A percentile compares a stretch with the other conserved stretches of the same genome.
These are phyloP conservation scores for Spiraea crenata DNA, from an alignment of 331 rosid genomes.

Conservation along the genomic window DNA sequence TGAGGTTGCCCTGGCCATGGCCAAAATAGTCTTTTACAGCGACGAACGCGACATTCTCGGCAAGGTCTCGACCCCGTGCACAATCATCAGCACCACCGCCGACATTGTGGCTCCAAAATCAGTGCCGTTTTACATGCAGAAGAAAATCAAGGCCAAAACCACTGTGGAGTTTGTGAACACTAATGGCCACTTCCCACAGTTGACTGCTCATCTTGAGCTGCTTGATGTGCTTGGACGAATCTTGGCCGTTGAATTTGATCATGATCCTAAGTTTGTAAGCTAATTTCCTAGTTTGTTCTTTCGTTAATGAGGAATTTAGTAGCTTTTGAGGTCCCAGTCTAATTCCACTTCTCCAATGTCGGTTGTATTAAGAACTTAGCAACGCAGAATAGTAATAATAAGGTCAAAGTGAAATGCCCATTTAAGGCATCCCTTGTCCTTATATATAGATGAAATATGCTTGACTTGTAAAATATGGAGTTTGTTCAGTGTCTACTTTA, in stretches of 20 bases:
- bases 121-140: slow-evolving; percentile 59
- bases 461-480: no score
- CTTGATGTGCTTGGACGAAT: slow-evolving; percentile 57
- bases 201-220: slow-evolving; percentile 65
- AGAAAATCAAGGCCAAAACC: slow-evolving; percentile 57
- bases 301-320: not conserved
- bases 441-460: not conserved
- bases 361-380: not conserved
- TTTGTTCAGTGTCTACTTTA: no score
- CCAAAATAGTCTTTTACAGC: slow-evolving; percentile 55
- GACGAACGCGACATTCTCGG: slow-evolving; percentile 67
- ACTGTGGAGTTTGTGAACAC: slow-evolving; percentile 51
- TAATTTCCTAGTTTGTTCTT: not conserved
- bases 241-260: slow-evolving; percentile 36
- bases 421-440: not conserved
- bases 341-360: no score
- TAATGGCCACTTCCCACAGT: slow-evolving; percentile 72
- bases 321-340: not conserved
- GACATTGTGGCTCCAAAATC: slow-evolving; percentile 64
- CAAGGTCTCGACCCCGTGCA: slow-evolving; percentile 71
- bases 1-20: slow-evolving; percentile 50
- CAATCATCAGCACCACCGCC: slow-evolving; percentile 50
- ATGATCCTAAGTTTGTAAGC: not conserved
- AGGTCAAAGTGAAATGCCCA: not conserved
- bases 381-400: not conserved